Evolutionary conservation across 192 early-diverging fungal species (phyloP).

Genomic region (Linnemannia schmuckeri): DNA sequence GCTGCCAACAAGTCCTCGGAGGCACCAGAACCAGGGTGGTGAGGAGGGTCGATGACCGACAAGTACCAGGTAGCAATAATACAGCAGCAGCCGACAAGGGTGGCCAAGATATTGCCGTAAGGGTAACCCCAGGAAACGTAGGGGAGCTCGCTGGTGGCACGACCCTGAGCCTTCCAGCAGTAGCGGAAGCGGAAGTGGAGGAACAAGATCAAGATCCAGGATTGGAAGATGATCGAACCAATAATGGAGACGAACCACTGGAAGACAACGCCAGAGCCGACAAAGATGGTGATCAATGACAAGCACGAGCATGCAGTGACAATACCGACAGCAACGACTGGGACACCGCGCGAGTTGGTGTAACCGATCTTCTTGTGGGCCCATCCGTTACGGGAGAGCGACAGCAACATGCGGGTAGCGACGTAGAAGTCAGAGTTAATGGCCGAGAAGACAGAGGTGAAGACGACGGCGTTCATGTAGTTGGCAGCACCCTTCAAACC

Average conservation of each 20-base stretch:
- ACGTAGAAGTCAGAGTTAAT: constrained; percentile 93
- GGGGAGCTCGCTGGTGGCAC: constrained; percentile 70
- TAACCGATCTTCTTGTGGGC: constrained; percentile 75
- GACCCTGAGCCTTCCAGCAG: constrained; percentile 79
- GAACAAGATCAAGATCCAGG: constrained; percentile 88
- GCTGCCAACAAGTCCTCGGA: not conserved
- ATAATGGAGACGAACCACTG: constrained; percentile 73
- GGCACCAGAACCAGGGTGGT: constrained; percentile 32
- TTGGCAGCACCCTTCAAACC: constrained; percentile 74
- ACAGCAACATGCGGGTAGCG: constrained; percentile 81
- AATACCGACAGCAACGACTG: constrained; percentile 68
- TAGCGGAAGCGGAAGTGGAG: constrained; percentile 89
- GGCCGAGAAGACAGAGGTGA: constrained; percentile 78
- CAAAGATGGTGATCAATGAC: constrained; percentile 72
- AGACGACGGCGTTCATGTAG: constrained; percentile 80
- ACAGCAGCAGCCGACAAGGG: constrained; percentile 73
- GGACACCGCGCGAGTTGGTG: constrained; percentile 77
- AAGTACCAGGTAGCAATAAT: constrained; percentile 66
- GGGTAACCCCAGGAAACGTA: constrained; percentile 64
- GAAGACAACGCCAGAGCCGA: constrained; percentile 79
- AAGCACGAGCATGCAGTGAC: constrained; percentile 75
- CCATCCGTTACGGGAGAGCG: constrained; percentile 81
- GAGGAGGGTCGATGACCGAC: constrained; percentile 58
- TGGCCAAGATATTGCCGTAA: constrained; percentile 67
- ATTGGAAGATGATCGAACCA: constrained; percentile 82